Evolutionary conservation across 768 basidiomycete genomes (phyloP).

Genomic region (Lactarius deliciosus): DNA sequence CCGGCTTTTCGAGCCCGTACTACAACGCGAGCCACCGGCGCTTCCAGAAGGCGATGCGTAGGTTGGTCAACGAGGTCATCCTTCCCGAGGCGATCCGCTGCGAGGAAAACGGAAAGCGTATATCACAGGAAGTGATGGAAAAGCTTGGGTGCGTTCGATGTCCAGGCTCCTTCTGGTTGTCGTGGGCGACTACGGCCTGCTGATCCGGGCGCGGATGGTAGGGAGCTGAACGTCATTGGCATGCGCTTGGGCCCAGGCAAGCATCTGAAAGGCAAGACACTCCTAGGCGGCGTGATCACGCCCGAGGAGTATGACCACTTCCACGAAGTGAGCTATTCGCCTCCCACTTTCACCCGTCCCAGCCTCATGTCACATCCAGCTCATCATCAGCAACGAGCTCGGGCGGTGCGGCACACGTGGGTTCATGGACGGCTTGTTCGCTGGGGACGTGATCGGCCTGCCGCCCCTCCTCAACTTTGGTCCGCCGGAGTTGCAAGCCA

Average conservation of each 20-base stretch:
- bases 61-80: constrained; percentile 75
- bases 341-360: background rate
- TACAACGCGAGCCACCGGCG: constrained; percentile 69
- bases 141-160: constrained; percentile 65
- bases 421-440: constrained; percentile 83
- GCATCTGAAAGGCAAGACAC: constrained; percentile 72
- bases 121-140: constrained; percentile 81
- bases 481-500: constrained; percentile 64
- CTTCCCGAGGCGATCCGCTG: constrained; percentile 70
- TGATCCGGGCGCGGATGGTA: constrained; percentile 34
- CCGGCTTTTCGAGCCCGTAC: constrained; percentile 72
- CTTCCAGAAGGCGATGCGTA: constrained; percentile 75
- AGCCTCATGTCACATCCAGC: constrained; percentile 40
- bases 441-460: constrained; percentile 81
- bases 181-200: background rate
- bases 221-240: constrained; percentile 74
- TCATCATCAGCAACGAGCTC: constrained; percentile 80
- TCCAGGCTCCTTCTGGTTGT: background rate
- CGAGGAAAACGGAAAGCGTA: constrained; percentile 85
- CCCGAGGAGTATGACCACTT: constrained; percentile 94
- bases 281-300: constrained; percentile 74
- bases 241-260: constrained; percentile 93
- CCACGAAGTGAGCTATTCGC: constrained; percentile 60
- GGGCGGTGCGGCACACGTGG: constrained; percentile 82
- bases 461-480: constrained; percentile 90